These are phyloP conservation scores for Penicillium psychrosexuale DNA, from an alignment of 2,329 filamentous ascomycete genomes.

Conservation along the genomic window DNA sequence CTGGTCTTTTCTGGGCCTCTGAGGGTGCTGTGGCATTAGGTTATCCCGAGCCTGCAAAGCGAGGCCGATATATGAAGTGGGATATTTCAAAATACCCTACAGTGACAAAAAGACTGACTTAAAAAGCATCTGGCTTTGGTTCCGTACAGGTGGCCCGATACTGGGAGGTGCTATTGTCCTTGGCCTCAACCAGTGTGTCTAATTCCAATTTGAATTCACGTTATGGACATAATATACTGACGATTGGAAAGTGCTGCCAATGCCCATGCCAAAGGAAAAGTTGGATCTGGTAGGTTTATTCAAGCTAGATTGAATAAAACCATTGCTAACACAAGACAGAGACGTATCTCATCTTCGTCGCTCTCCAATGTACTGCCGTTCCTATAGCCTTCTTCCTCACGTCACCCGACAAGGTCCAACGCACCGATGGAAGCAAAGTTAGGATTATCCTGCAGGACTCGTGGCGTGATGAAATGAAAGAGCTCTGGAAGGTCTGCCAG, in stretches of 20 bases:
- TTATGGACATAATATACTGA: neutral
- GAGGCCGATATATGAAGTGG: conserved; percentile 47
- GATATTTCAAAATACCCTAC: neutral
- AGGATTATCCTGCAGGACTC: conserved; percentile 38
- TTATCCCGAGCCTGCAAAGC: conserved; percentile 48
- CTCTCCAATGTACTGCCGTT: conserved; percentile 37
- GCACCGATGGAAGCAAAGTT: conserved; percentile 42
- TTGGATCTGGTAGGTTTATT: conserved; percentile 20
- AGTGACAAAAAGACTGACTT: neutral
- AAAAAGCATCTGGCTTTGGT: conserved; percentile 47
- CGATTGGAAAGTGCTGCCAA: conserved; percentile 4
- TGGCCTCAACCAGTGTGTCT: conserved; percentile 41
- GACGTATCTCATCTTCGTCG: conserved; percentile 46
- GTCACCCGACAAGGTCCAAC: conserved; percentile 44
- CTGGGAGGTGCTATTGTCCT: conserved; percentile 49
- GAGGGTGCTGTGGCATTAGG: conserved; percentile 52
- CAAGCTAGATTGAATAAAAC: neutral
- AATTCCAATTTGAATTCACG: neutral
- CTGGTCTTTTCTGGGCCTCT: conserved; percentile 52
- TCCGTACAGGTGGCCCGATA: conserved; percentile 50
- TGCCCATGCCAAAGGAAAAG: conserved; percentile 24
- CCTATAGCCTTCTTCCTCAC: conserved; percentile 42
- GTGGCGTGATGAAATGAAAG: conserved; percentile 41
- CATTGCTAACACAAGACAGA: conserved; percentile 13
- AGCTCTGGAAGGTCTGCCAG: conserved; percentile 32